Conservation (phyloP, 2,329 filamentous ascomycete genomes). For the Epichloe hybrida region DNA sequence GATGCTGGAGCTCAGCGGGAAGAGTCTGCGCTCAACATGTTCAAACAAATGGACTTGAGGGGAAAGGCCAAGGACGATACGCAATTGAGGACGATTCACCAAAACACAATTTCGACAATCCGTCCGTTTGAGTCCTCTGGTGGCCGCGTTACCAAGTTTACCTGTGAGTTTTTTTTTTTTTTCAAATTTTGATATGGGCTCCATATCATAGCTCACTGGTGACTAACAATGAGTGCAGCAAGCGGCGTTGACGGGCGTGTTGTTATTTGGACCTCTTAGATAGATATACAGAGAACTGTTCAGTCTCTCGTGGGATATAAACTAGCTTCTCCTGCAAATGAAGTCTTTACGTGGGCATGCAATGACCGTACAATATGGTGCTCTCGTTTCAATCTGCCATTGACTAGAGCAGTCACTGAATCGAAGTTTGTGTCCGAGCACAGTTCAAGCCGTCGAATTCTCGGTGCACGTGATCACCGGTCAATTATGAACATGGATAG, state of each 20-base stretch:
- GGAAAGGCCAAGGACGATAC: conserved; percentile 87
- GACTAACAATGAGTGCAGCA: conserved; percentile 33
- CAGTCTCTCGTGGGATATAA: not conserved
- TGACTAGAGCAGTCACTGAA: not conserved
- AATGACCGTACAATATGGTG: not conserved
- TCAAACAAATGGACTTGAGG: conserved; percentile 96
- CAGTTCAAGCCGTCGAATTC: not conserved
- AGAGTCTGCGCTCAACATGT: conserved; percentile 95
- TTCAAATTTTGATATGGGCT: not conserved
- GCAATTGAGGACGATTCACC: conserved; percentile 86
- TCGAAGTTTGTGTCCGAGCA: not conserved
- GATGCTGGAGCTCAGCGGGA: conserved; percentile 55
- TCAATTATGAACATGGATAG: not conserved
- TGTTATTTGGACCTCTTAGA: conserved; percentile 61
- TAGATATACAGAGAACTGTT: not conserved
- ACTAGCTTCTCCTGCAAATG: not conserved
- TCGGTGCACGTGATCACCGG: not conserved
- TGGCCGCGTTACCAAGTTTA: conserved; percentile 62
- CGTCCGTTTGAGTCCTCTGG: conserved; percentile 58
- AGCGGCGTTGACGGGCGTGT: conserved; percentile 74
- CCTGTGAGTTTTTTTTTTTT: conserved; percentile 55
- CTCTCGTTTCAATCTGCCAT: not conserved
- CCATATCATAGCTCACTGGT: conserved; percentile 5
- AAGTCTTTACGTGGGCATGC: not conserved
- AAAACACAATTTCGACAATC: conserved; percentile 86